A percentile compares a stretch with the other conserved stretches of the same genome.
Conservation (phyloP, 179 eudicot species). For the Beta corolliflora region DNA sequence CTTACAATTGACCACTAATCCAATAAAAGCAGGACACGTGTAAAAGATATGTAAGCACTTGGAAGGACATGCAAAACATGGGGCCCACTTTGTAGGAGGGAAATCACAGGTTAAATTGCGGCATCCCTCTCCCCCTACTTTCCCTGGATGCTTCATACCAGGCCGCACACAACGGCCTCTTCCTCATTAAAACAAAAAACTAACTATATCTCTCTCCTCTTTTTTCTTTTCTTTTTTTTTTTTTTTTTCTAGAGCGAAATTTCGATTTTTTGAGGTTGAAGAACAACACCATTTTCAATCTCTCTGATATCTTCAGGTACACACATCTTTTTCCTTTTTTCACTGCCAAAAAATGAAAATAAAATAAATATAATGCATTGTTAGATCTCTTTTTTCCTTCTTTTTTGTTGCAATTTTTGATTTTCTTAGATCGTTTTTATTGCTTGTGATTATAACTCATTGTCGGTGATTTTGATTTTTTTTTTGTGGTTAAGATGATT, state of each 20-base stretch:
- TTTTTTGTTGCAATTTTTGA: too few species aligned
- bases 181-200: neutral
- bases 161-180: conserved; percentile 31
- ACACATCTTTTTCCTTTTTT: neutral
- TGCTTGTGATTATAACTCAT: neutral
- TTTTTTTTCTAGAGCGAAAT: neutral
- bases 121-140: neutral
- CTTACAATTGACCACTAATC: neutral
- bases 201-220: too few species aligned
- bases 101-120: conserved; percentile 10
- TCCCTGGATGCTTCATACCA: neutral
- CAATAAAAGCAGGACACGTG: neutral
- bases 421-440: neutral
- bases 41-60: neutral
- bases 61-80: neutral
- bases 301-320: neutral
- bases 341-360: neutral
- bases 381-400: too few species aligned
- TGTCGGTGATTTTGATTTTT: neutral
- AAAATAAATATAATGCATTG: too few species aligned
- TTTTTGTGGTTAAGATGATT: neutral
- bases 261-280: neutral
- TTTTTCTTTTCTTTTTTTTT: neutral
- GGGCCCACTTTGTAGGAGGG: neutral
- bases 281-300: too few species aligned